Base-by-base conservation (phyloP, 768 basidiomycete genomes). In the Termitomyces sp. region DNA sequence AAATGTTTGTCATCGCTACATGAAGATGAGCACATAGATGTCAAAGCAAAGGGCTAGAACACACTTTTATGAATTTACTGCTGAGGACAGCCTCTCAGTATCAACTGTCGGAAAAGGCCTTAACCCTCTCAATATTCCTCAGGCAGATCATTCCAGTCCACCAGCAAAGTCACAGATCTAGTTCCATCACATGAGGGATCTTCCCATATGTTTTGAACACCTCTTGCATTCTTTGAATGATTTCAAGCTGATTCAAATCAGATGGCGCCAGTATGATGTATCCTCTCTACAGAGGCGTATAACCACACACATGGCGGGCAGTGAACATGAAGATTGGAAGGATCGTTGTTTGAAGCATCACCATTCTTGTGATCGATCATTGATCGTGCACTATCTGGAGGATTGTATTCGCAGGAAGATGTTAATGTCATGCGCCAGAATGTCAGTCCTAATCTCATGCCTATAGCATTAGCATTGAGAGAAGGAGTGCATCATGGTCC, bases 161-260 rank as follows among this genome's bases (percentile, higher is more conserved):
- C n/a, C n/a, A n/a, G n/a, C n/a, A n/a, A n/a, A n/a, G n/a, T n/a
- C n/a, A n/a, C n/a, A n/a, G n/a, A n/a, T n/a, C n/a, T n/a, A n/a
- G n/a, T n/a, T n/a, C n/a, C n/a, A n/a, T n/a, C n/a, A n/a, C n/a
- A n/a, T n/a, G n/a, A n/a, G n/a, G n/a, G n/a, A n/a, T n/a, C n/a
- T n/a, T n/a, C n/a, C n/a, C n/a, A n/a, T n/a, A n/a, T n/a, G n/a
- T n/a, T n/a, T n/a, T n/a, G n/a, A n/a, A n/a, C n/a, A n/a, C n/a
- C n/a, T n/a, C n/a, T n/a, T n/a, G n/a, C n/a, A n/a, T n/a, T 65
- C n/a, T n/a, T n/a, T n/a, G n/a, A n/a, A n/a, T n/a, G n/a, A n/a
- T n/a, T 26, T 65, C 62, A 13, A 52, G 46, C 52, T 65, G 64
- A 22, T 63, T 57, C 45, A 63, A 36, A 28, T 57, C 58, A 1